A percentile compares a stretch with the other conserved stretches of the same genome.
phyloP scores from a whole-genome alignment of 805 yeast genomes.

The Kodamaea neixiangensis region DNA sequence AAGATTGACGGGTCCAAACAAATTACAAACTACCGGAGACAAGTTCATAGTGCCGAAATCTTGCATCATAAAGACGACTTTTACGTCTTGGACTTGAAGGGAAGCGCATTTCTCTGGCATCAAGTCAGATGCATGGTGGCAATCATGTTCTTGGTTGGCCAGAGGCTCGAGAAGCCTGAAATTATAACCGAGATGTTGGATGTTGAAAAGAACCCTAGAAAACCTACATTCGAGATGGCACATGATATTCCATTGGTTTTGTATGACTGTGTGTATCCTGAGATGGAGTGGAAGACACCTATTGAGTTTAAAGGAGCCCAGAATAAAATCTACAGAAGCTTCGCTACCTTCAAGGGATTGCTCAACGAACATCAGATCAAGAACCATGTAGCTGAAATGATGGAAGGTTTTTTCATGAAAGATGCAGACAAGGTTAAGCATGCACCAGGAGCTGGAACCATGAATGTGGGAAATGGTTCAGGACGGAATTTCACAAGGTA shows the following conservation, averaged over 20 bases:
- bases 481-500: conserved; percentile 63
- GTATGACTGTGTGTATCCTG: conserved; percentile 78
- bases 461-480: conserved; percentile 77
- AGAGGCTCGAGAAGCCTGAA: conserved; percentile 61
- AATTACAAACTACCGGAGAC: conserved; percentile 73
- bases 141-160: conserved; percentile 76
- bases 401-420: conserved; percentile 38
- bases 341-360: conserved; percentile 47
- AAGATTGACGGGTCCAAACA: conserved; percentile 94
- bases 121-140: conserved; percentile 97
- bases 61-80: conserved; percentile 42
- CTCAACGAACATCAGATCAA: conserved; percentile 62
- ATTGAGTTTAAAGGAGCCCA: conserved; percentile 23
- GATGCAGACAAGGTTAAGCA: conserved; percentile 18
- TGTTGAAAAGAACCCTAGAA: conserved; percentile 54
- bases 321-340: conserved; percentile 42
- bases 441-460: conserved; percentile 26
- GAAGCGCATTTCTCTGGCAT: conserved; percentile 95
- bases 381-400: conserved; percentile 50
- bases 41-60: conserved; percentile 56
- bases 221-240: conserved; percentile 88
- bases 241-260: conserved; percentile 83
- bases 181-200: conserved; percentile 63
- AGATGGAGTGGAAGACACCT: conserved; percentile 64
- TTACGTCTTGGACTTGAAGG: conserved; percentile 74